A percentile compares a stretch with the other conserved stretches of the same genome.
Conservation (phyloP, 768 basidiomycete genomes). For the Sistotremastrum niveocremeum region DNA sequence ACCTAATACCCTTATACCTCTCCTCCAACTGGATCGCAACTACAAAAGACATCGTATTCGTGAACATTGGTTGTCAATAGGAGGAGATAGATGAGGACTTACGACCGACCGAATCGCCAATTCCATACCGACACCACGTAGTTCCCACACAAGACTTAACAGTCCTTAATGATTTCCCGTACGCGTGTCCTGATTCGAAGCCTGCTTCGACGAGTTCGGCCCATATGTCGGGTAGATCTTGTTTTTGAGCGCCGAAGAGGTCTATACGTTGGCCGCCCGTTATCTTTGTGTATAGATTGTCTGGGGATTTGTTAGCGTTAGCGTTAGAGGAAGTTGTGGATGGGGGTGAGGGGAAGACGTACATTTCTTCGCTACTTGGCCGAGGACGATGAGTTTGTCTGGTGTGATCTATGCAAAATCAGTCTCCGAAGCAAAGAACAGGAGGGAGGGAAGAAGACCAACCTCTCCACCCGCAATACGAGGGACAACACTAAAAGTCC, state of each 20-base stretch:
- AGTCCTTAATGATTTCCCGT: conserved; percentile 45
- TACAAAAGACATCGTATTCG: conserved; percentile 4
- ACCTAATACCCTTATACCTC: conserved; percentile 54
- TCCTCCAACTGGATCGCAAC: conserved; percentile 61
- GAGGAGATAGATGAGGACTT: conserved; percentile 4
- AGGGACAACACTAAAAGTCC: conserved; percentile 60
- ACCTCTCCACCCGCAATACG: conserved; percentile 59
- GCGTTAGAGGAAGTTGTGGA: not conserved
- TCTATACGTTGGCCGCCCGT: conserved; percentile 49
- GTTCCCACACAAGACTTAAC: conserved; percentile 72
- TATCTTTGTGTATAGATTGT: conserved; percentile 51
- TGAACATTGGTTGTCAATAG: not conserved
- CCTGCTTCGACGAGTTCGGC: conserved; percentile 49
- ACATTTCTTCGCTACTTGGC: conserved; percentile 54
- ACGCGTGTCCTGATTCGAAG: conserved; percentile 67
- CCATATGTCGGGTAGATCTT: conserved; percentile 58
- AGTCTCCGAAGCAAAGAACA: not conserved
- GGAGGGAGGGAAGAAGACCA: not conserved
- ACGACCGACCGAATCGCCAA: conserved; percentile 60
- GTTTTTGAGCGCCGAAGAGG: conserved; percentile 56
- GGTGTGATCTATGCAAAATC: conserved; percentile 31
- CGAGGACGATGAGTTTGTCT: conserved; percentile 50
- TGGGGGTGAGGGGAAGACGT: not conserved
- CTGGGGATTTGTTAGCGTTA: conserved; percentile 9
- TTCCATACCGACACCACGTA: conserved; percentile 55